Evolutionary conservation across 1,139 yeast species (phyloP).

Genomic region (Pichia sp.): DNA sequence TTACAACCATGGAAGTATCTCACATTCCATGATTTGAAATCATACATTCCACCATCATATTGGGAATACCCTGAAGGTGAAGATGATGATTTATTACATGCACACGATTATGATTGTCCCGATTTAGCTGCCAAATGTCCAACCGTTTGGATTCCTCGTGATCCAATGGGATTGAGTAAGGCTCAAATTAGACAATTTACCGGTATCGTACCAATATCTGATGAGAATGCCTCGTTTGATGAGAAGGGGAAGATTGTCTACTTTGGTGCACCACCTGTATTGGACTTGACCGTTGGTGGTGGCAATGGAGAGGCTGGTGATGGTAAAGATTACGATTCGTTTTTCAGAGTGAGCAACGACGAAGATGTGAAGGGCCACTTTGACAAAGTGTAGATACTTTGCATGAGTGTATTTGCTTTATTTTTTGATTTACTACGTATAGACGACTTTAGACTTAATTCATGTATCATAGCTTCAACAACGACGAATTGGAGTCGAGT

Average conservation of each 20-base stretch:
- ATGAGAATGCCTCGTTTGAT: conserved; percentile 48
- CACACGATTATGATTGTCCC: conserved; percentile 60
- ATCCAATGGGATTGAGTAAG: conserved; percentile 61
- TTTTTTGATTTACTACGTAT: too few species aligned
- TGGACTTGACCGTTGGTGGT: neutral
- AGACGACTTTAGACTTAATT: too few species aligned
- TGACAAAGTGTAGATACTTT: neutral
- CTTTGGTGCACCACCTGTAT: conserved; percentile 65
- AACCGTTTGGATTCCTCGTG: conserved; percentile 63
- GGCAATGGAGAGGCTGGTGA: neutral
- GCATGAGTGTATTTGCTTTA: too few species aligned
- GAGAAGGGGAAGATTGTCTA: conserved; percentile 48
- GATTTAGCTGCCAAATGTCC: conserved; percentile 55
- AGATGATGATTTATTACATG: too few species aligned
- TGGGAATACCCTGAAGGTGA: conserved; percentile 33
- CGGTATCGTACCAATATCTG: conserved; percentile 50
- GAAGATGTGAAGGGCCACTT: neutral
- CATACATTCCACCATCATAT: conserved; percentile 29
- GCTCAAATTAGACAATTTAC: conserved; percentile 53
- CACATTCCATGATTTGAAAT: conserved; percentile 29
- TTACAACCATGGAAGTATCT: conserved; percentile 28
- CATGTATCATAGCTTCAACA: too few species aligned
- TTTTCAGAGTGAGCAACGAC: neutral
- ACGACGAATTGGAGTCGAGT: too few species aligned
- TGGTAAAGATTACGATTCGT: neutral